Base-by-base conservation (phyloP, 129 eudicot genomes). In the Cynara cardunculus region DNA sequence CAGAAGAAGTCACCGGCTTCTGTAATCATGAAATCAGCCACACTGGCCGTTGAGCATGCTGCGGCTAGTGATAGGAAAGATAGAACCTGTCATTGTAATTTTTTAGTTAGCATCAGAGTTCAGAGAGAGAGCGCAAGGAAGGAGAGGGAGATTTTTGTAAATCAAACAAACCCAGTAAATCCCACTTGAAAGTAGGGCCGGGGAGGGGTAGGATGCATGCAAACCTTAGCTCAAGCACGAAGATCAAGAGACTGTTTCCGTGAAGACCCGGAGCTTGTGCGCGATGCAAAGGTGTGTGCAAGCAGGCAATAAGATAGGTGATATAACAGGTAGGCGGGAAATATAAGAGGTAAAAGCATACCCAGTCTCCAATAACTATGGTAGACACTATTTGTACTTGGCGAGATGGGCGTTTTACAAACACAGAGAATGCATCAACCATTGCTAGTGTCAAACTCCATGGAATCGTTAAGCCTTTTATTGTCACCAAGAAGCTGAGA, bases 1-100 rank as follows among this genome's bases (percentile, higher is more conserved):
- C 99, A 96, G 71, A 92, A 80, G 9, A 67, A 76, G 18, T 86
- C 79, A 2, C 83, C 85, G 3, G 89, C 89, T 80, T 85, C 85
- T 16, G 85, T 83, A 44, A 93, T 80, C 92, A 96, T 71, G 49
- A 93, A 69, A 75, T 89, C 86, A 0, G 98, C 85, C 77, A 96
- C 98, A 26, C 99, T 88, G 16, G 93, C 95, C n/a, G 99, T 89
- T 71, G 99, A 96, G 74, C 95, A 84, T 4, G 99, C 97, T 41
- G 99, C 98, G 26, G 95, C 99, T 73, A 96, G 84, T 26, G 95
- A 89, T 49, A 96, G 86, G 67, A 96, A 93, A 3, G 98, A 89
- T 18, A 96, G 81, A 7, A 88, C 98, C 98, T 96, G 89, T 25
- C 18, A 82, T 34, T 41, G 7, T 77, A n/a, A 19, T 34, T 9